Percentiles rank a stretch among this genome's conserved stretches.
These are phyloP conservation scores for Chaetomium tenue DNA, from an alignment of 495 filamentous ascomycete genomes.

Conservation along the genomic window DNA sequence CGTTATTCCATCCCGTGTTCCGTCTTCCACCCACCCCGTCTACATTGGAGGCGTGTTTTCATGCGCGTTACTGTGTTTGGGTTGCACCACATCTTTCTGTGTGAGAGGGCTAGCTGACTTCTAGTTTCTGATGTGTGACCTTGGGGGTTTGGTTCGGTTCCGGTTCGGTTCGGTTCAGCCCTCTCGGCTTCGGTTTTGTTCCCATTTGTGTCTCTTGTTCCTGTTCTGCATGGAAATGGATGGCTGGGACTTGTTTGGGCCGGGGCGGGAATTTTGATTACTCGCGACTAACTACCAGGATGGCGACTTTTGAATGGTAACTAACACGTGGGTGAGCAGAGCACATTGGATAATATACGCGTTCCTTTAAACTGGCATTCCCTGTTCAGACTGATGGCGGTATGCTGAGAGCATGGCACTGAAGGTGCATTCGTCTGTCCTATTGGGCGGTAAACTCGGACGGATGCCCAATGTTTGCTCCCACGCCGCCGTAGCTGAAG, in stretches of 20 bases:
- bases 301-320: not conserved
- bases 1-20: not conserved
- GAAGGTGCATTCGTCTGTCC: too few relatives aligned
- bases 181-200: not conserved
- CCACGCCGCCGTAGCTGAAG: not conserved
- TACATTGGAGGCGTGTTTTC: not conserved
- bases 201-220: not conserved
- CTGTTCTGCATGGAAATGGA: slow-evolving; percentile 5
- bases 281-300: not conserved
- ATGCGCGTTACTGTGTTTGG: not conserved
- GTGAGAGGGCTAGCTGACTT: not conserved
- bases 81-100: not conserved
- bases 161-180: slow-evolving; percentile 2
- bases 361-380: not conserved
- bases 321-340: slow-evolving; percentile 8
- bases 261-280: slow-evolving; percentile 2
- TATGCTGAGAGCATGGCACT: too few relatives aligned
- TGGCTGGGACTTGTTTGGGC: not conserved
- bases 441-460: too few relatives aligned
- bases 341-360: slow-evolving; percentile 11
- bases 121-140: not conserved
- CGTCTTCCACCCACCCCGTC: not conserved
- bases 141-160: not conserved
- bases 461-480: not conserved
- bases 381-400: not conserved